These are phyloP conservation scores for Schizochytrium sp. DNA, from an alignment of 108 stramenopile species.

Conservation along the genomic window DNA sequence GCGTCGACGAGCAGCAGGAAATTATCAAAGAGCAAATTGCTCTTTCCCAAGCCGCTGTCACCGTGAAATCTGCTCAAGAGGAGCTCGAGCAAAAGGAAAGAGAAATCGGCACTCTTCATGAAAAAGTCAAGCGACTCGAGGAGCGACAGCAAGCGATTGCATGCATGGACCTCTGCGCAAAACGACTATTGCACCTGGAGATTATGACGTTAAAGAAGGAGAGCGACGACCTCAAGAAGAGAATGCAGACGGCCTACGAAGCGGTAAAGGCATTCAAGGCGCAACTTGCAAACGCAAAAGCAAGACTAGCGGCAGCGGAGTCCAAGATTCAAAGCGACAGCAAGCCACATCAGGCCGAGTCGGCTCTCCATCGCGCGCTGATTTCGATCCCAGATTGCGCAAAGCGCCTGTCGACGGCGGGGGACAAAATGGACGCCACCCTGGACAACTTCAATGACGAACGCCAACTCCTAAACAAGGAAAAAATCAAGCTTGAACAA, in stretches of 20 bases:
- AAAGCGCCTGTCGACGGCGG: background rate
- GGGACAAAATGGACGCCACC: constrained; percentile 50
- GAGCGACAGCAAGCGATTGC: background rate
- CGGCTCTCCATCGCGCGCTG: background rate
- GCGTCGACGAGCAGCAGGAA: background rate
- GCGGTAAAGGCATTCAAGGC: constrained; percentile 38
- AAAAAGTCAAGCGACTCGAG: background rate
- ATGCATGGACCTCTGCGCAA: background rate
- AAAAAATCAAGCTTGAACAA: background rate
- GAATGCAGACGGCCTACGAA: background rate
- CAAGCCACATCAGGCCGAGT: background rate
- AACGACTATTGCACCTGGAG: constrained; percentile 7
- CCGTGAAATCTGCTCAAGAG: background rate
- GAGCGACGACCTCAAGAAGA: background rate
- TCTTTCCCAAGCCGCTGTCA: background rate
- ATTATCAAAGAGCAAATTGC: background rate
- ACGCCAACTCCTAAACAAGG: background rate
- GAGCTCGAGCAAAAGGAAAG: background rate
- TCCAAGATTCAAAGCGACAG: background rate
- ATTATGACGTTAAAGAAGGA: constrained; percentile 49
- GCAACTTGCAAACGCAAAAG: constrained; percentile 20
- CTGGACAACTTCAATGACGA: constrained; percentile 38
- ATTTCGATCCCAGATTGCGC: background rate
- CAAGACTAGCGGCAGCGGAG: background rate
- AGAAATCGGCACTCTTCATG: background rate